phyloP scores from a whole-genome alignment of 176 grass and related monocot genomes.

The Olyra latifolia region DNA sequence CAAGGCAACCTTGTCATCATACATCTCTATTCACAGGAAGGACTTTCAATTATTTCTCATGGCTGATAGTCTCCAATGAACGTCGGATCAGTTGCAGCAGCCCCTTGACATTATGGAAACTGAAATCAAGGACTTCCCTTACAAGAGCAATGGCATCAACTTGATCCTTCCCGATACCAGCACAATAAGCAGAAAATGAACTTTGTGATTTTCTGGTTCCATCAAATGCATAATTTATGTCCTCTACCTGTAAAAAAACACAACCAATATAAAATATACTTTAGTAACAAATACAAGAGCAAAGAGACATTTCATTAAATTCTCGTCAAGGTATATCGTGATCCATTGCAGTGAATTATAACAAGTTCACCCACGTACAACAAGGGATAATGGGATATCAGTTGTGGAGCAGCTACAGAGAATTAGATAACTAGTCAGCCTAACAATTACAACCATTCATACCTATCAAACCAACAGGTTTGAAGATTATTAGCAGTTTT shows the following conservation, averaged over 20 bases:
- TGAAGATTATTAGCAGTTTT: conserved; percentile 1
- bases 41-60: conserved; percentile 41
- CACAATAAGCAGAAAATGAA: conserved; percentile 59
- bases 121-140: conserved; percentile 80
- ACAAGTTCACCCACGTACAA: neutral
- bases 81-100: conserved; percentile 75
- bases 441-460: neutral
- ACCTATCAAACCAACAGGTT: neutral
- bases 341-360: neutral
- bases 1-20: conserved; percentile 21
- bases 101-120: conserved; percentile 77
- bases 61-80: conserved; percentile 74
- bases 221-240: conserved; percentile 81
- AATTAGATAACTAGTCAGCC: neutral
- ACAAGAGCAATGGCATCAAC: conserved; percentile 51
- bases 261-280: conserved; percentile 21
- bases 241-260: conserved; percentile 56
- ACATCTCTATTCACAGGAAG: conserved; percentile 31
- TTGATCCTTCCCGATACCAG: conserved; percentile 50
- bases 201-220: conserved; percentile 80
- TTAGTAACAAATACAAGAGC: conserved; percentile 22
- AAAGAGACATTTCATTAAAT: neutral
- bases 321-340: neutral
- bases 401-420: neutral
- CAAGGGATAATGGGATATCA: neutral